A percentile compares a stretch with the other conserved stretches of the same genome.
Evolutionary conservation across 768 basidiomycete genomes (phyloP).

Genomic region (Porpolomopsis calyptriformis): DNA sequence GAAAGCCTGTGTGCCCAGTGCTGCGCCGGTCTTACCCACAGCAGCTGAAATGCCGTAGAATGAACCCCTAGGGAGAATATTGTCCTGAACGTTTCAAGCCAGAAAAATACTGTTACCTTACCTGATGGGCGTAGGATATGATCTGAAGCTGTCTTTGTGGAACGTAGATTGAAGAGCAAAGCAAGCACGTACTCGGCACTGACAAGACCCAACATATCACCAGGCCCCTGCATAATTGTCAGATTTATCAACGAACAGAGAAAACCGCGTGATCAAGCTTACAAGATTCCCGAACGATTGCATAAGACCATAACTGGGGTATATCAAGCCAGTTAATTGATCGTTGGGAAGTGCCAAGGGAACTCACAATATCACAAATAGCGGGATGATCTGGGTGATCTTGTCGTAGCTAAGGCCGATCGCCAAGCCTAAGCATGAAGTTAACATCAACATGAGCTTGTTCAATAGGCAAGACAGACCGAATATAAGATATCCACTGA

Average conservation of each 20-base stretch:
- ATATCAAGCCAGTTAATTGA: slow-evolving; percentile 1
- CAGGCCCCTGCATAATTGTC: slow-evolving; percentile 41
- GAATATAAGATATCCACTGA: slow-evolving; percentile 57
- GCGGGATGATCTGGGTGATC: slow-evolving; percentile 49
- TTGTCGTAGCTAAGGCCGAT: slow-evolving; percentile 53
- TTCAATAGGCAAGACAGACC: slow-evolving; percentile 26
- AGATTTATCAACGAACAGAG: background rate
- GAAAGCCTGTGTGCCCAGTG: slow-evolving; percentile 60
- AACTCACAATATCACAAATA: slow-evolving; percentile 58
- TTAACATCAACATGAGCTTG: background rate
- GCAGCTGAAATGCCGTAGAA: slow-evolving; percentile 63
- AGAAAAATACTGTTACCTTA: slow-evolving; percentile 13
- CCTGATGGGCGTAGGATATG: slow-evolving; percentile 56
- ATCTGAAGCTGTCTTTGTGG: slow-evolving; percentile 23
- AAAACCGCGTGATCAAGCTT: slow-evolving; percentile 13
- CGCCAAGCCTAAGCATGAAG: slow-evolving; percentile 31
- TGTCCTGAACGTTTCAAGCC: slow-evolving; percentile 1
- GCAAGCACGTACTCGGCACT: slow-evolving; percentile 47
- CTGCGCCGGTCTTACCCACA: slow-evolving; percentile 62
- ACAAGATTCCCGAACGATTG: slow-evolving; percentile 62
- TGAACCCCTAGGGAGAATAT: slow-evolving; percentile 34
- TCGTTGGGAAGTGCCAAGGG: background rate
- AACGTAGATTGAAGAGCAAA: slow-evolving; percentile 5
- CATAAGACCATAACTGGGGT: slow-evolving; percentile 48
- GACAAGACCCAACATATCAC: slow-evolving; percentile 59